These are phyloP conservation scores for Aureobasidium sp. DNA, from an alignment of 2,329 filamentous ascomycete genomes.

Conservation along the genomic window DNA sequence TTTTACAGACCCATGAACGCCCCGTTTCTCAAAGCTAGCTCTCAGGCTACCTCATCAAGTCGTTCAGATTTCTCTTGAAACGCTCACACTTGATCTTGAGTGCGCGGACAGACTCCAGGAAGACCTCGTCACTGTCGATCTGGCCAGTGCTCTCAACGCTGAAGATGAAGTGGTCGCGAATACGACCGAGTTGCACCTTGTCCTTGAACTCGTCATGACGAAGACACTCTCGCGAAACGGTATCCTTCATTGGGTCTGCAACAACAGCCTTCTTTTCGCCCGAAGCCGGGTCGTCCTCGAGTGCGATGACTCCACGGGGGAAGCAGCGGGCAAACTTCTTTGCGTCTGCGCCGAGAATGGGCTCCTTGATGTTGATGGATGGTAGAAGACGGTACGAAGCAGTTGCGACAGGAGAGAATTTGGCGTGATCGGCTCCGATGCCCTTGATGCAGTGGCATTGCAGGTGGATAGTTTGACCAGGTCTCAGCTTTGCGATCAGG, in stretches of 20 bases:
- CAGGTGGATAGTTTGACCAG: constrained; percentile 78
- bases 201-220: constrained; percentile 88
- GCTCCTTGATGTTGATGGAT: constrained; percentile 72
- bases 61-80: constrained; percentile 62
- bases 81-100: constrained; percentile 77
- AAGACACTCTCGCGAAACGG: constrained; percentile 86
- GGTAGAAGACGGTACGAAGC: constrained; percentile 89
- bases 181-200: constrained; percentile 87
- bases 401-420: constrained; percentile 93
- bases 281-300: constrained; percentile 62
- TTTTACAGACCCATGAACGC: constrained; percentile 4
- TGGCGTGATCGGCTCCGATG: constrained; percentile 87
- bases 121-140: constrained; percentile 88
- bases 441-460: constrained; percentile 94
- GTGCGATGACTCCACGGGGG: constrained; percentile 74
- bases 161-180: constrained; percentile 96
- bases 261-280: constrained; percentile 87
- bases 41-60: constrained; percentile 22
- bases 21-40: not conserved
- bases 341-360: constrained; percentile 81
- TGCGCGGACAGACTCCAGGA: constrained; percentile 79
- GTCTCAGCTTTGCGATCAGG: constrained; percentile 85
- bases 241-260: constrained; percentile 82
- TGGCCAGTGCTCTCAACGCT: constrained; percentile 91
- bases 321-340: constrained; percentile 89